Evolutionary conservation across 106 monocot species (phyloP), one percentile per base, ranked within the genome.

Genomic region (Allium sativum): DNA sequence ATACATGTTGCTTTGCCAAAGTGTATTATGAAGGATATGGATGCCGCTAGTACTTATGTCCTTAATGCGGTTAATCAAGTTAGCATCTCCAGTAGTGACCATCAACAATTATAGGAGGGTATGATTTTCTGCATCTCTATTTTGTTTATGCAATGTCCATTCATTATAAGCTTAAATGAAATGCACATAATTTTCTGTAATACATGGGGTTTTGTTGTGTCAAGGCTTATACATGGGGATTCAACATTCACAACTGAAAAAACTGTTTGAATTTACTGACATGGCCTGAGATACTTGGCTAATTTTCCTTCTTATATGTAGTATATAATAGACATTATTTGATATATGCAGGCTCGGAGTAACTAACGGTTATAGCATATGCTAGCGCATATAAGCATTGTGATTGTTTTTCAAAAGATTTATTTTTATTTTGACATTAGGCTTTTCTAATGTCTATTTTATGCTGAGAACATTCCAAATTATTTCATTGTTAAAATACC

Each of bases 181-280:
- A n/a, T n/a, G n/a, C n/a, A n/a, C n/a, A n/a, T n/a, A n/a, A 13
- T 31, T 40, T 8, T 13, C 11, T 10, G 31, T 15, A 62, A 12
- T 19, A 15, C 16, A 14, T n/a, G 59, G 14, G 53, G n/a, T 14
- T 8, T 12, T 52, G 66, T 62, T 71, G 9, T 47, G 65, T 21
- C 65, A 72, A 98, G 96, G 96, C 96, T 56, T 87, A 84, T 78
- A 79, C 75, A 56, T 98, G 96, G 96, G 96, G 96, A 19, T 98
- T 98, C 48, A 77, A 84, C 63, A 98, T 98, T 69, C 52, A 73
- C 58, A 80, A 81, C 46, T 98, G 96, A 91, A 84, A 98, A 62
- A 63, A 58, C 17, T 84, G 91, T 68, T 71, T 98, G 65, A 80
- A 84, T 84, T 71, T 61, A 64, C 58, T 88, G 45, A 87, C 96